These are phyloP conservation scores for Aureobasidium mangrovei DNA, from an alignment of 2,329 filamentous ascomycete genomes.

Conservation along the genomic window DNA sequence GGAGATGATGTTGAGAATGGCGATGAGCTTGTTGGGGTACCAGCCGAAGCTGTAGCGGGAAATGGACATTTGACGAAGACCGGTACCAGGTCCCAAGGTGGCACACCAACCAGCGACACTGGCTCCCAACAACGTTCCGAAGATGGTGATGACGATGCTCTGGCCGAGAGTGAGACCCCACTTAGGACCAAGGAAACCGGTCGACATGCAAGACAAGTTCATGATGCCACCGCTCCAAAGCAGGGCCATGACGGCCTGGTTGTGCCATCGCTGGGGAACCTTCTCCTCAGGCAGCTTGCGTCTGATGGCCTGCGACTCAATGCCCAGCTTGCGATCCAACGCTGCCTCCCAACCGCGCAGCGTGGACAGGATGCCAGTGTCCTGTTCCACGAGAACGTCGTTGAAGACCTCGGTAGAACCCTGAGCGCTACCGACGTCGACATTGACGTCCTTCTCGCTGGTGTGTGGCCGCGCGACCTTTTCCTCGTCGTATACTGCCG, in stretches of 20 bases:
- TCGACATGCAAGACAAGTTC: slow-evolving; percentile 29
- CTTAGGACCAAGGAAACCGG: slow-evolving; percentile 40
- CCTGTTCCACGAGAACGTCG: slow-evolving; percentile 13
- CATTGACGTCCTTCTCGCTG: slow-evolving; percentile 10
- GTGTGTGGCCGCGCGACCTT: slow-evolving; percentile 1
- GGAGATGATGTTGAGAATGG: slow-evolving; percentile 39
- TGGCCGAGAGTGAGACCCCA: slow-evolving; percentile 40
- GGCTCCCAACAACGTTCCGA: slow-evolving; percentile 26
- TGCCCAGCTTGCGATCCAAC: slow-evolving; percentile 38
- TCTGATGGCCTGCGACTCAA: slow-evolving; percentile 42
- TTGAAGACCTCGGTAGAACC: slow-evolving; percentile 4
- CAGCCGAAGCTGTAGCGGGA: slow-evolving; percentile 43
- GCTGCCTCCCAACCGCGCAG: slow-evolving; percentile 32
- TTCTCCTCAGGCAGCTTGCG: slow-evolving; percentile 38
- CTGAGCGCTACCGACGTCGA: slow-evolving; percentile 8
- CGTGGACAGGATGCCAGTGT: slow-evolving; percentile 24
- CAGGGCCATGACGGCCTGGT: slow-evolving; percentile 25
- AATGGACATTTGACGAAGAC: slow-evolving; percentile 37
- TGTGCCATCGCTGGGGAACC: slow-evolving; percentile 33
- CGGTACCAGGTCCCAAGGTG: slow-evolving; percentile 27
- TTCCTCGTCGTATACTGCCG: slow-evolving; percentile 7
- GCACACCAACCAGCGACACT: slow-evolving; percentile 27
- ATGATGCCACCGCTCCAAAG: slow-evolving; percentile 30
- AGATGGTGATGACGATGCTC: slow-evolving; percentile 25
- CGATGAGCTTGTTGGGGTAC: slow-evolving; percentile 41